A percentile compares a stretch with the other conserved stretches of the same genome.
These are phyloP conservation scores for Saprolegnia diclina DNA, from an alignment of 352 stramenopile species.

Conservation along the genomic window DNA sequence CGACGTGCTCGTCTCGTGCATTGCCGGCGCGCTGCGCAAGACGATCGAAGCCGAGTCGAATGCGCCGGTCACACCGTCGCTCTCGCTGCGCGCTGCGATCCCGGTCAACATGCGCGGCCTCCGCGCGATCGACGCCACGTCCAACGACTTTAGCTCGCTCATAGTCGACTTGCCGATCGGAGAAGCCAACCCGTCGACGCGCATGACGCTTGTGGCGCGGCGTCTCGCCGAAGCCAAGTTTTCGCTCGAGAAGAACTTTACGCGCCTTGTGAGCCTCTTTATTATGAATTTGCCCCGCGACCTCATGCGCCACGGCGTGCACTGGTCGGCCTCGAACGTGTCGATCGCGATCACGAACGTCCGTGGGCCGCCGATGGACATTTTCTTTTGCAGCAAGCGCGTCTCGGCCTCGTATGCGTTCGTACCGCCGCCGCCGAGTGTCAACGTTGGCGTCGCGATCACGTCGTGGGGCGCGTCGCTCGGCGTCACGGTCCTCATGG, in stretches of 20 bases:
- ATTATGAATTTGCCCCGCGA: conserved; percentile 2
- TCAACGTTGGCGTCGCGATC: conserved; percentile 73
- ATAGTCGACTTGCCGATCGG: conserved; percentile 69
- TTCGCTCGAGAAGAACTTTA: conserved; percentile 72
- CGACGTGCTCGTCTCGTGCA: conserved; percentile 73
- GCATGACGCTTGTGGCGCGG: conserved; percentile 41
- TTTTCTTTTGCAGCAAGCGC: conserved; percentile 47
- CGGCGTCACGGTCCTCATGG: conserved; percentile 67
- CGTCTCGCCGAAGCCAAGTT: conserved; percentile 74
- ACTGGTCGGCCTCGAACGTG: conserved; percentile 8
- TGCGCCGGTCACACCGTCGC: conserved; percentile 34
- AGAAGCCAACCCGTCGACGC: conserved; percentile 39
- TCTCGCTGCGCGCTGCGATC: conserved; percentile 64
- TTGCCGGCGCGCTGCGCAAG: conserved; percentile 68
- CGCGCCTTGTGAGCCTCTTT: conserved; percentile 25
- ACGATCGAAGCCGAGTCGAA: conserved; percentile 42
- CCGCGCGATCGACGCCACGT: conserved; percentile 41
- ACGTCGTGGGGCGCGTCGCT: conserved; percentile 64
- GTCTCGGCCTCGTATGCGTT: conserved; percentile 67
- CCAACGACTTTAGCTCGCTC: conserved; percentile 76
- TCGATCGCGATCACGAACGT: conserved; percentile 50
- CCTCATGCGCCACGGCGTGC: conserved; percentile 3
- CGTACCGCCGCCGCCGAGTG: conserved; percentile 63
- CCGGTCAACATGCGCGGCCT: conserved; percentile 64
- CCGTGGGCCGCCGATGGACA: conserved; percentile 43